Conservation (phyloP, 2,329 filamentous ascomycete genomes). For the Coniochaeta pulveracea region DNA sequence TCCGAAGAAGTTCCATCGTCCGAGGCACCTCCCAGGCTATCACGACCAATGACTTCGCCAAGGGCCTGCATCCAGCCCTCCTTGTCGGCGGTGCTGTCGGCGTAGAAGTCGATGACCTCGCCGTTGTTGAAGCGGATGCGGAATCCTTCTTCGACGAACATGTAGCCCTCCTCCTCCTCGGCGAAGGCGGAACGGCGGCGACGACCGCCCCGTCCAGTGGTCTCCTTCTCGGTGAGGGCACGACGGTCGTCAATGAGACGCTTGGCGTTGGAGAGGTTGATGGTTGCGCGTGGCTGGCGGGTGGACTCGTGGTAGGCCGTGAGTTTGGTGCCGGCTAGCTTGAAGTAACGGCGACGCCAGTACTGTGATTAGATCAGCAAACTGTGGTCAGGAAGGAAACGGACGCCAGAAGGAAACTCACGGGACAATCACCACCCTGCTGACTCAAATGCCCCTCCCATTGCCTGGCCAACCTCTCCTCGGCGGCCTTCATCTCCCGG, state of each 20-base stretch:
- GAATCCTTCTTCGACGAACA: slow-evolving; percentile 99
- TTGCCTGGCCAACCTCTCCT: slow-evolving; percentile 64
- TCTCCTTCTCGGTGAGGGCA: slow-evolving; percentile 73
- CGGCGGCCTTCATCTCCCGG: slow-evolving; percentile 82
- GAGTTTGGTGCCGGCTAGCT: slow-evolving; percentile 78
- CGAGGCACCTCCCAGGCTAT: slow-evolving; percentile 32
- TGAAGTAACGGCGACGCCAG: slow-evolving; percentile 97
- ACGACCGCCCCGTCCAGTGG: slow-evolving; percentile 61
- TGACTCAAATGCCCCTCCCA: slow-evolving; percentile 90
- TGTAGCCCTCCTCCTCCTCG: slow-evolving; percentile 97
- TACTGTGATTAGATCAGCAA: slow-evolving; percentile 51
- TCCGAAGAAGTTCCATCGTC: slow-evolving; percentile 27
- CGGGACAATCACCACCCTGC: slow-evolving; percentile 93
- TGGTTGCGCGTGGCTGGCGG: slow-evolving; percentile 87
- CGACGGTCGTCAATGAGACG: slow-evolving; percentile 89
- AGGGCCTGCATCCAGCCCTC: slow-evolving; percentile 91
- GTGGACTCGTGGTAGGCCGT: slow-evolving; percentile 96
- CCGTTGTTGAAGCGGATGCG: slow-evolving; percentile 97
- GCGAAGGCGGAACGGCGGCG: slow-evolving; percentile 91
- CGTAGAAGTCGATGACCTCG: slow-evolving; percentile 97
- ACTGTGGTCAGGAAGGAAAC: neutral
- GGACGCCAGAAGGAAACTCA: slow-evolving; percentile 38
- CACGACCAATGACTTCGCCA: slow-evolving; percentile 54
- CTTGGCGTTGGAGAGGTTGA: slow-evolving; percentile 87
- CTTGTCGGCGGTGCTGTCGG: slow-evolving; percentile 77